These are phyloP conservation scores for Luvunga scandens DNA, from an alignment of 345 rosid genomes.

Conservation along the genomic window DNA sequence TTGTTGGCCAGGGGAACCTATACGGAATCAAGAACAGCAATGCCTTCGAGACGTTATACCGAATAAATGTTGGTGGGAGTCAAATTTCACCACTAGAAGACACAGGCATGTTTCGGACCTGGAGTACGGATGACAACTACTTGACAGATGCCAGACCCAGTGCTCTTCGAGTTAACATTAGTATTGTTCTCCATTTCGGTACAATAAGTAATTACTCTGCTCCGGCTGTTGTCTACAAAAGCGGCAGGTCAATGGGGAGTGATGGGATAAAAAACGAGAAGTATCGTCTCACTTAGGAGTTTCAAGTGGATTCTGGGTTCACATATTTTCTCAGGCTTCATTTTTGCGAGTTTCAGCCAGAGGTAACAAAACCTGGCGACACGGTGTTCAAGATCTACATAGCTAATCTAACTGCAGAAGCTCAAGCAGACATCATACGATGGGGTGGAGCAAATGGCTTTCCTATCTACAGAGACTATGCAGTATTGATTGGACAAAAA, in stretches of 20 bases:
- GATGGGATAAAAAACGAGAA: background rate
- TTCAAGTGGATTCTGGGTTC: conserved; percentile 35
- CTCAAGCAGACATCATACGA: conserved; percentile 11
- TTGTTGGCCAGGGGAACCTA: background rate
- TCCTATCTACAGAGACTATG: conserved; percentile 31
- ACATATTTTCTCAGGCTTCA: conserved; percentile 46
- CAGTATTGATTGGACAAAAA: background rate
- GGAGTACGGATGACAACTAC: conserved; percentile 12
- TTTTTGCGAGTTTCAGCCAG: conserved; percentile 41
- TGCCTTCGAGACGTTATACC: conserved; percentile 31
- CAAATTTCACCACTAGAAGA: fast-evolving
- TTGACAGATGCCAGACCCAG: background rate
- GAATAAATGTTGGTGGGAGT: conserved; percentile 25
- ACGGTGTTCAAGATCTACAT: conserved; percentile 14
- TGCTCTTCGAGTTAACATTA: fast-evolving
- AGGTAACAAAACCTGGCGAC: background rate
- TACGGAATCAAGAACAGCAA: background rate
- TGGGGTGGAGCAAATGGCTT: conserved; percentile 14
- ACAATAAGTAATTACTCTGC: conserved; percentile 28
- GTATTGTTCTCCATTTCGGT: background rate
- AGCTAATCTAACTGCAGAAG: conserved; percentile 12
- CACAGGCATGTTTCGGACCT: conserved; percentile 37
- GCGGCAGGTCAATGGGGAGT: conserved; percentile 33
- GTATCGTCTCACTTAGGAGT: conserved; percentile 43
- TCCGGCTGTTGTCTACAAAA: conserved; percentile 22